phyloP scores from a whole-genome alignment of 352 stramenopile species.

The Pythium myriotylum region DNA sequence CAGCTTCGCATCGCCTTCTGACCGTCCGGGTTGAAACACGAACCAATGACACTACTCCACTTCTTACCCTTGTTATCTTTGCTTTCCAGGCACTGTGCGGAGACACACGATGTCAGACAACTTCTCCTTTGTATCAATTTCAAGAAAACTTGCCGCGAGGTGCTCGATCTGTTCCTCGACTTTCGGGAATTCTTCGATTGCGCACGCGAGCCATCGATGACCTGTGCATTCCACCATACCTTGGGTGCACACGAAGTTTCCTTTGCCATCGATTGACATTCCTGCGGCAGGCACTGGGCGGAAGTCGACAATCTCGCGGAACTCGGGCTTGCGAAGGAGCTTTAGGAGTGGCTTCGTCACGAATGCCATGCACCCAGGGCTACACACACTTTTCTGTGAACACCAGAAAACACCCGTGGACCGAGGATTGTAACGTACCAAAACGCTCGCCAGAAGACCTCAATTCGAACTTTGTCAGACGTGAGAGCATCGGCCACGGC shows the following conservation, averaged over 20 bases:
- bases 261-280: slow-evolving; percentile 51
- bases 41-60: slow-evolving; percentile 63
- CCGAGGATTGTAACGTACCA: slow-evolving; percentile 45
- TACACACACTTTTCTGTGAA: slow-evolving; percentile 27
- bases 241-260: slow-evolving; percentile 70
- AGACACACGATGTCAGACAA: background rate
- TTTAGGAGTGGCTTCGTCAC: slow-evolving; percentile 63
- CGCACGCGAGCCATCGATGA: slow-evolving; percentile 82
- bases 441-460: slow-evolving; percentile 82
- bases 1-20: slow-evolving; percentile 61
- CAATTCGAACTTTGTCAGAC: slow-evolving; percentile 56
- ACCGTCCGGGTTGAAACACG: slow-evolving; percentile 59
- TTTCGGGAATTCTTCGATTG: slow-evolving; percentile 64
- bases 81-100: slow-evolving; percentile 71
- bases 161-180: slow-evolving; percentile 62
- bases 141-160: slow-evolving; percentile 46
- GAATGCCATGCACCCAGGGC: slow-evolving; percentile 75
- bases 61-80: slow-evolving; percentile 75
- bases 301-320: slow-evolving; percentile 76
- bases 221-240: slow-evolving; percentile 74
- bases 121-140: too few relatives aligned
- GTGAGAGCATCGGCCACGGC: slow-evolving; percentile 1
- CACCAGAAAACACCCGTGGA: background rate
- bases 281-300: slow-evolving; percentile 71
- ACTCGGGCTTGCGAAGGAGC: slow-evolving; percentile 65